Conservation (phyloP, 1,139 yeast species). For the Geotrichum fermentans region DNA sequence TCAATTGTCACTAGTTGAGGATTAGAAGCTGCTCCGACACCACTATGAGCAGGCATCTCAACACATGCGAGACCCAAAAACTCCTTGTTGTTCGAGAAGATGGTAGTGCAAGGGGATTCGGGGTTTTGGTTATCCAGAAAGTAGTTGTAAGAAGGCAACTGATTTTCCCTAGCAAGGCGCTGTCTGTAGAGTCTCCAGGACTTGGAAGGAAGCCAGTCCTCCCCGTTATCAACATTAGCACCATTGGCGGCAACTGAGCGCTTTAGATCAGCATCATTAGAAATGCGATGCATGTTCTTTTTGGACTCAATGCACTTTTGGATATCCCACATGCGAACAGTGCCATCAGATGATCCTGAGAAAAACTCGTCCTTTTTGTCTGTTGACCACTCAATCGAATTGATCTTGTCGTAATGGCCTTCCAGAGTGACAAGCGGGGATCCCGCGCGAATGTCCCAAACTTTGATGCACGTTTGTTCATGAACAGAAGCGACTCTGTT, state of each 20-base stretch:
- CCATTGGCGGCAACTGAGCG: neutral
- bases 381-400: constrained; percentile 58
- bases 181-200: constrained; percentile 34
- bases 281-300: neutral
- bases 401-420: constrained; percentile 55
- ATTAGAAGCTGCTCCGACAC: neutral
- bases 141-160: constrained; percentile 30
- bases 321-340: constrained; percentile 68
- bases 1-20: constrained; percentile 28
- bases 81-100: constrained; percentile 33
- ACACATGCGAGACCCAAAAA: constrained; percentile 28
- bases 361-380: constrained; percentile 49
- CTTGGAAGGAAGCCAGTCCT: constrained; percentile 31
- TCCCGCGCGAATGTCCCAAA: constrained; percentile 71
- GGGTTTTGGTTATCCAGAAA: constrained; percentile 27
- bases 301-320: constrained; percentile 29
- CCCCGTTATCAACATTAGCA: neutral
- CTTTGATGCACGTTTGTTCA: constrained; percentile 52
- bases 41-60: constrained; percentile 1
- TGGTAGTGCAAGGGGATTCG: constrained; percentile 27
- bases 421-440: constrained; percentile 48
- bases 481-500: constrained; percentile 65
- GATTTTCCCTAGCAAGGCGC: constrained; percentile 31
- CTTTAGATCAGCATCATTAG: neutral
- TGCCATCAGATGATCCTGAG: constrained; percentile 68